phyloP scores from a whole-genome alignment of 371 early-diverging fungal species.

The Mortierella sp. region DNA sequence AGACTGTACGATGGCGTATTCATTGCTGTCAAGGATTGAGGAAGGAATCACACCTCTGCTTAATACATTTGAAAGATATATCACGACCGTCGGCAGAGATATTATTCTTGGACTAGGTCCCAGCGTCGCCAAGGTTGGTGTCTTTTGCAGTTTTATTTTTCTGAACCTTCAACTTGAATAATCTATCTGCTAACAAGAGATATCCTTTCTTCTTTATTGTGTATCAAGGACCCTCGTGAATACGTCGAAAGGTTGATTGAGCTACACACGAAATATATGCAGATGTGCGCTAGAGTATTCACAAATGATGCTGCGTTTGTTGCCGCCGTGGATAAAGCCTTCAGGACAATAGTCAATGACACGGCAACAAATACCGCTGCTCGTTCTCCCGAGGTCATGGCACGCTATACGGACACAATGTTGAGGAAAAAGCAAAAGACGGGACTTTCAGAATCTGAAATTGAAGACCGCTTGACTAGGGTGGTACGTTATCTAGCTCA shows the following conservation, averaged over 20 bases:
- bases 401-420: conserved; percentile 86
- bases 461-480: conserved; percentile 55
- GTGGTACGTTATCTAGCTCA: conserved; percentile 38
- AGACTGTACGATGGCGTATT: conserved; percentile 85
- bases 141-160: neutral
- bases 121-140: conserved; percentile 67
- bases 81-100: conserved; percentile 71
- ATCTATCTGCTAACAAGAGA: neutral
- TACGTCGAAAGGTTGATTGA: conserved; percentile 76
- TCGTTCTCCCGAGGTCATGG: conserved; percentile 82
- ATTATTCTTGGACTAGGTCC: conserved; percentile 67
- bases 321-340: conserved; percentile 89
- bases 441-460: conserved; percentile 57
- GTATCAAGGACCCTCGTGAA: conserved; percentile 73
- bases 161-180: neutral
- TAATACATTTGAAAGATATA: conserved; percentile 72
- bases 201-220: neutral
- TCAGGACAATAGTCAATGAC: conserved; percentile 82
- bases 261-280: conserved; percentile 75
- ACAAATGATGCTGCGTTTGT: conserved; percentile 76
- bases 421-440: conserved; percentile 69
- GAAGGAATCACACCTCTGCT: conserved; percentile 76
- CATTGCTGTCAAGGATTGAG: conserved; percentile 71
- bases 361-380: conserved; percentile 62
- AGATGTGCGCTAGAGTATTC: conserved; percentile 74